These are phyloP conservation scores for Nakataea oryzae DNA, from an alignment of 2,329 filamentous ascomycete species.

Conservation along the genomic window DNA sequence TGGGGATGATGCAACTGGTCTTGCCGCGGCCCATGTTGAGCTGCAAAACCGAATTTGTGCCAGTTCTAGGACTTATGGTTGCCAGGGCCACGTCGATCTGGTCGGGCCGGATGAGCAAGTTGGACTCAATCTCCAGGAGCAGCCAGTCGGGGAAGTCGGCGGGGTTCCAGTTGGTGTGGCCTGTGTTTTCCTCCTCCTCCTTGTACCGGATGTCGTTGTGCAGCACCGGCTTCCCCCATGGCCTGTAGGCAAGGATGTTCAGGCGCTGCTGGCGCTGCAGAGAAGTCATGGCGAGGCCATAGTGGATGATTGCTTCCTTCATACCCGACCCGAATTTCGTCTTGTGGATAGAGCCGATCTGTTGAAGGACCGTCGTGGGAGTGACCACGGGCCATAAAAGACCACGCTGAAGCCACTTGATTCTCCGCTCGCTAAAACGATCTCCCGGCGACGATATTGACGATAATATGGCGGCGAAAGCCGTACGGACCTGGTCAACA, in stretches of 20 bases:
- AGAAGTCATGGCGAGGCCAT: conserved; percentile 30
- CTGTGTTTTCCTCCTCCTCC: conserved; percentile 34
- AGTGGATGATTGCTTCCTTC: conserved; percentile 27
- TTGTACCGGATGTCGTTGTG: conserved; percentile 16
- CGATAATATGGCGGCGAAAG: background rate
- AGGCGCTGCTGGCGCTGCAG: conserved; percentile 35
- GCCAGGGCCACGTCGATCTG: conserved; percentile 53
- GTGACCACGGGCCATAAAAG: conserved; percentile 36
- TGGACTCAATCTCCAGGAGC: conserved; percentile 54
- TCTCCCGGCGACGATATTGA: background rate
- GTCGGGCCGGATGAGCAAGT: conserved; percentile 49
- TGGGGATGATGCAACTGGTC: conserved; percentile 45
- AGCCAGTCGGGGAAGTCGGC: conserved; percentile 50
- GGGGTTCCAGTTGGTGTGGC: conserved; percentile 48
- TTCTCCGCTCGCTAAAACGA: background rate
- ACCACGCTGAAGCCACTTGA: conserved; percentile 27
- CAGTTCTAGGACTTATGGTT: conserved; percentile 43
- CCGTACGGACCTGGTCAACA: background rate
- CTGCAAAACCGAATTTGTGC: conserved; percentile 49
- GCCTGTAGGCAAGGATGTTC: background rate
- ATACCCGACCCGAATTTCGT: conserved; percentile 20
- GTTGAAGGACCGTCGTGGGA: conserved; percentile 30
- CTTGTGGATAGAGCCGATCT: conserved; percentile 25
- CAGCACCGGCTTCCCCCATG: conserved; percentile 12
- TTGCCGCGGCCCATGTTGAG: conserved; percentile 60